phyloP scores from a whole-genome alignment of 257 asterid genomes.

The Anisodus acutangulus region DNA sequence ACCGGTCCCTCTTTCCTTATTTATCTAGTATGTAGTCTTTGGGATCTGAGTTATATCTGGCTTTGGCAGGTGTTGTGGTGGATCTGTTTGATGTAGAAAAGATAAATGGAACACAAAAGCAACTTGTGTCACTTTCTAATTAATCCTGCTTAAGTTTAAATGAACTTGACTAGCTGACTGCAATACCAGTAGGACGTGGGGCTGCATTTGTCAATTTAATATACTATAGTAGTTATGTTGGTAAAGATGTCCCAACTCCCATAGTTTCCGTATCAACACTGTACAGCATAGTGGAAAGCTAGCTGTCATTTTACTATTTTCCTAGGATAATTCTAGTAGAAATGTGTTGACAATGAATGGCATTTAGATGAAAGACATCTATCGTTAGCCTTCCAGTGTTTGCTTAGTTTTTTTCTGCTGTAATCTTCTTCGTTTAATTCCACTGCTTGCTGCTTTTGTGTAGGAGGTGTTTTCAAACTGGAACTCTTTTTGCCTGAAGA shows the following conservation, averaged over 20 bases:
- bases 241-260: background rate
- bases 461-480: constrained; percentile 98
- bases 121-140: background rate
- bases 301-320: background rate
- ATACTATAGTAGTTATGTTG: background rate
- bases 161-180: background rate
- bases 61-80: background rate
- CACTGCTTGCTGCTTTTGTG: constrained; percentile 28
- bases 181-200: background rate
- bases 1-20: background rate
- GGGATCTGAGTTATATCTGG: background rate
- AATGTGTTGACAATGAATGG: background rate
- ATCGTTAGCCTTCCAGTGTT: background rate
- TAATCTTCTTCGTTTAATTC: background rate
- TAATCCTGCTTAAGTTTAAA: constrained; percentile 1
- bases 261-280: background rate
- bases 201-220: background rate
- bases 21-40: background rate
- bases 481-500: constrained; percentile 97
- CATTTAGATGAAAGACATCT: background rate
- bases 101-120: background rate
- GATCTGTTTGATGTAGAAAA: background rate
- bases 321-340: background rate
- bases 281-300: background rate
- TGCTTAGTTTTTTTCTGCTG: background rate